These are phyloP conservation scores for Silene coronaria DNA, from an alignment of 179 eudicot genomes.

Conservation along the genomic window DNA sequence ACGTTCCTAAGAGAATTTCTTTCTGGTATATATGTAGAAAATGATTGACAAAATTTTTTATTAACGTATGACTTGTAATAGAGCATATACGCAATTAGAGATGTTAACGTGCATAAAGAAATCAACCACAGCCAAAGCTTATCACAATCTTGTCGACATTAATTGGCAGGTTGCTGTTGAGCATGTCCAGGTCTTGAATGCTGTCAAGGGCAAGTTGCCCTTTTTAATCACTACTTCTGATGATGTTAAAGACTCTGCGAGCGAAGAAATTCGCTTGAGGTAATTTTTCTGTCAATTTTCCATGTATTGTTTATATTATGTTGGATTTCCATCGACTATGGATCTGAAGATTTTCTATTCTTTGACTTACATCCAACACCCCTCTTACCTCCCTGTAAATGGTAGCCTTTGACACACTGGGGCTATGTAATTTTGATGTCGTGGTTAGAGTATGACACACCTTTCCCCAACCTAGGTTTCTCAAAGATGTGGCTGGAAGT, in stretches of 20 bases:
- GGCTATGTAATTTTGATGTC: background rate
- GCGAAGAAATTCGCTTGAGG: conserved; percentile 93
- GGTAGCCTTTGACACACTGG: background rate
- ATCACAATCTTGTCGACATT: background rate
- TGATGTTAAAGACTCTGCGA: conserved; percentile 64
- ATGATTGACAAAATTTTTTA: background rate
- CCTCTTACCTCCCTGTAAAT: background rate
- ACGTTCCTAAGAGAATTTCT: background rate
- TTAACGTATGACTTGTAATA: conserved; percentile 1
- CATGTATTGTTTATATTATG: background rate
- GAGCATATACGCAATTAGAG: background rate
- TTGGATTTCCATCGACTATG: background rate
- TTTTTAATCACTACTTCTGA: conserved; percentile 81
- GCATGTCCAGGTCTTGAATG: conserved; percentile 70
- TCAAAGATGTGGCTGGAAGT: background rate
- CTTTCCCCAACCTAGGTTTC: background rate
- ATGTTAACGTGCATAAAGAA: background rate
- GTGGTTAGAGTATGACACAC: background rate
- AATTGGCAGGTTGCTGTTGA: conserved; percentile 71
- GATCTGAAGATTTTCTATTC: background rate
- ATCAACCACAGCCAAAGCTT: background rate
- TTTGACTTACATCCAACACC: background rate
- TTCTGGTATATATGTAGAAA: background rate
- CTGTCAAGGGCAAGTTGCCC: conserved; percentile 71
- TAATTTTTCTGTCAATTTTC: conserved; percentile 22